Evolutionary conservation across 1,139 yeast genomes (phyloP).

Genomic region (Yamadazyma atmosphaerica): DNA sequence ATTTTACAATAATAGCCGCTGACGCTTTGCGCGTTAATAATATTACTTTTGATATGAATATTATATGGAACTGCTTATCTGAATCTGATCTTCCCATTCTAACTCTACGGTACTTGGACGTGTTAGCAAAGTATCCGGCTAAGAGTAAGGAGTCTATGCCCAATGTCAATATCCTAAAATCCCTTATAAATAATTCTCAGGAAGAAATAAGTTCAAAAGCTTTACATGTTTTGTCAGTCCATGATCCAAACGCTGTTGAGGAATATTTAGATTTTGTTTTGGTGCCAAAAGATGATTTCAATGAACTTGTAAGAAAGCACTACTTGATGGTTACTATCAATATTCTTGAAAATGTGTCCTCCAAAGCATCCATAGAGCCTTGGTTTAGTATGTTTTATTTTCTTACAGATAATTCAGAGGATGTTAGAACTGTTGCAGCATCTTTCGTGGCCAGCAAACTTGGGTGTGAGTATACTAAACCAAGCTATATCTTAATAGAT

Average conservation of each 20-base stretch:
- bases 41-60: background rate
- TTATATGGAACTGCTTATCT: background rate
- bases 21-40: background rate
- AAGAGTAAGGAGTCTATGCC: no score
- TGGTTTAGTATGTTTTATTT: constrained; percentile 9
- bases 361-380: constrained; percentile 17
- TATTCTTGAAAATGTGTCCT: background rate
- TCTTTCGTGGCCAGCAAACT: background rate
- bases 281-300: constrained; percentile 33
- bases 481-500: background rate
- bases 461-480: background rate
- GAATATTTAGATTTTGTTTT: constrained; percentile 13
- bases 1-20: constrained; percentile 5
- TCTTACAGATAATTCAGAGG: constrained; percentile 59
- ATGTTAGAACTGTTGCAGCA: constrained; percentile 42
- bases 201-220: constrained; percentile 43
- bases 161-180: no score
- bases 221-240: constrained; percentile 48
- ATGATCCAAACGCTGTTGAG: background rate
- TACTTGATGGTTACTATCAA: constrained; percentile 46
- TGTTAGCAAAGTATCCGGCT: background rate
- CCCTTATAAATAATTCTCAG: no score
- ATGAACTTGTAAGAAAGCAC: constrained; percentile 48
- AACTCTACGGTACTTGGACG: constrained; percentile 1
- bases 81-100: constrained; percentile 2